Base-by-base conservation (phyloP, 805 yeast species). In the Hanseniaspora opuntiae region DNA sequence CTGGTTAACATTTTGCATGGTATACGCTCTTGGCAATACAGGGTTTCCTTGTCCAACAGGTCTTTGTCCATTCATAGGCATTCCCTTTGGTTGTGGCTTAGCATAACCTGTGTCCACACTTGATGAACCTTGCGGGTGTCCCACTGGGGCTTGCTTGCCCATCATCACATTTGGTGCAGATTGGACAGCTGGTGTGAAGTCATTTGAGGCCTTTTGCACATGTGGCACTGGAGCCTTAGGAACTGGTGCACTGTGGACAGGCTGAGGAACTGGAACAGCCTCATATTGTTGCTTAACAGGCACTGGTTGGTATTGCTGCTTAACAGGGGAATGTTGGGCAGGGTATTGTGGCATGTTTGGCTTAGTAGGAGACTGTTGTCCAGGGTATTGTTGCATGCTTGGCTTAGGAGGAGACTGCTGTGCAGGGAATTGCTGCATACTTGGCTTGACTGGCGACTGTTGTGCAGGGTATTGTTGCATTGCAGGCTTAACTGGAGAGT, bases 21-120 rank as follows among this genome's bases (percentile, higher is more conserved):
- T 52, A 30, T 44, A 45, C 16, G 55, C 55, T 33, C 55, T 45
- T 35, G 55, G 55, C 11, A 51, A 24, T 28, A 28, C 38, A 8
- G 45, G 38, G 19, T 36, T 37, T 19, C 38, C 44, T 14, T 42
- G 47, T 4, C 32, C 33, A 16, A 17, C 14, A 11, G 46, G 44
- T 35, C 42, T 39, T 39, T 42, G 47, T 14, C 47, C 47, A n/a
- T 17, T 28, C 33, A 30, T 30, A 4, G 47, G 47, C 37, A 44
- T 44, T 32, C 47, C 47, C 25, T 44, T 30, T 17, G 47, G 47
- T 19, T 17, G 37, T 32, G 47, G 47, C 25, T 44, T 44, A 7
- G n/a, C 35, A 42, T 42, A n/a, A n/a, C 35, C 35, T 42, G 28
- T 14, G 3, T 42, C 45, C n/a, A 3, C 45, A 25, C 40, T 19